A percentile compares a stretch with the other conserved stretches of the same genome.
phyloP scores from a whole-genome alignment of 2,329 filamentous ascomycete species.

The Chrysoporthe austroafricana region DNA sequence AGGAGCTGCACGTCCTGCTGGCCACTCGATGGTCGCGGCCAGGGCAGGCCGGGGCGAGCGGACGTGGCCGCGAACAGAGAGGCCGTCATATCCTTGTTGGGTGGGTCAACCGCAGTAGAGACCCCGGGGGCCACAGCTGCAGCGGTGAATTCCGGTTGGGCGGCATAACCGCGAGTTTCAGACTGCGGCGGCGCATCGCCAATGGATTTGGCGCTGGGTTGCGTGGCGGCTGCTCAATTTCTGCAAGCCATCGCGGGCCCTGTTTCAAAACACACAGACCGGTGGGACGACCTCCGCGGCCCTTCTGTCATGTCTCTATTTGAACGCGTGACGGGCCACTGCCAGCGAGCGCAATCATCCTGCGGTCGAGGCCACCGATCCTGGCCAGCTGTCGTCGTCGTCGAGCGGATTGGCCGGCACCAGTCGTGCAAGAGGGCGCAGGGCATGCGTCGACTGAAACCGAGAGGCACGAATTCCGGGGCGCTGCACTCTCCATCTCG shows the following conservation, averaged over 20 bases:
- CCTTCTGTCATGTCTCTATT: neutral
- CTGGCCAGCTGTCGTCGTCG: neutral
- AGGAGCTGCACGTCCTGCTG: neutral
- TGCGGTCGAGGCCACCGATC: neutral
- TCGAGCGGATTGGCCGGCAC: neutral
- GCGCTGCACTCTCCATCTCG: neutral
- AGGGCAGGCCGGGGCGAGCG: neutral
- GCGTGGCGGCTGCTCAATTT: neutral
- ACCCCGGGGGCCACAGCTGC: neutral
- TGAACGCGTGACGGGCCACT: neutral
- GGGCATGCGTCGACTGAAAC: neutral
- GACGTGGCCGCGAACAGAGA: neutral
- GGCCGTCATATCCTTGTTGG: conserved; percentile 8
- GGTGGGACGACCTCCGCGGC: neutral
- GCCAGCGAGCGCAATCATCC: neutral
- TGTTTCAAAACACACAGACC: neutral
- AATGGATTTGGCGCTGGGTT: neutral
- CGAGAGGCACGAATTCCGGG: neutral
- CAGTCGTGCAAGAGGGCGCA: neutral
- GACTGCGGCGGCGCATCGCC: conserved; percentile 6
- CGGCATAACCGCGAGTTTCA: conserved; percentile 14
- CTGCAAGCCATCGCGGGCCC: neutral
- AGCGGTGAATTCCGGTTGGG: conserved; percentile 9
- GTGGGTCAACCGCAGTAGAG: neutral
- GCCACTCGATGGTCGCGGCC: conserved; percentile 1